phyloP scores from a whole-genome alignment of 1,284 basidiomycete genomes.

The Blastosporella zonata region DNA sequence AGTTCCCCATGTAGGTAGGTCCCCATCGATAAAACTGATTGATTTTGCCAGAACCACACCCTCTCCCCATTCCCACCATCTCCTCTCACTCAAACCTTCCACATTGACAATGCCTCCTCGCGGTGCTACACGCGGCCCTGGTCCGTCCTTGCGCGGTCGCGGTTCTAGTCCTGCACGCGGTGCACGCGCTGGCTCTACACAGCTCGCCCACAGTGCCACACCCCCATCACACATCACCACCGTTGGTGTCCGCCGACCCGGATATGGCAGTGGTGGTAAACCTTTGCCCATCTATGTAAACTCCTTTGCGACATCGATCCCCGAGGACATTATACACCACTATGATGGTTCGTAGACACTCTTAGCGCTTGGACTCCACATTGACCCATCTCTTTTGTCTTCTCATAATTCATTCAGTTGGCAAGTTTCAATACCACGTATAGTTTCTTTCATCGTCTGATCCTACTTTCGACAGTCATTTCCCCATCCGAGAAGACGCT shows the following conservation, averaged over 20 bases:
- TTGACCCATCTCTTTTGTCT: constrained; percentile 12
- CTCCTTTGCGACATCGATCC: constrained; percentile 58
- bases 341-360: constrained; percentile 59
- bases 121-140: constrained; percentile 15
- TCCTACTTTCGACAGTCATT: constrained; percentile 42
- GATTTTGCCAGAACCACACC: constrained; percentile 1
- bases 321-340: constrained; percentile 62
- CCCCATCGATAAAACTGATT: constrained; percentile 19
- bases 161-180: constrained; percentile 26
- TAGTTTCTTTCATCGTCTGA: constrained; percentile 9
- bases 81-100: neutral
- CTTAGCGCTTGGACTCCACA: constrained; percentile 3
- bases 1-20: constrained; percentile 11
- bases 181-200: constrained; percentile 31
- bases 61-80: constrained; percentile 11
- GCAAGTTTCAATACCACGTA: constrained; percentile 38
- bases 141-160: constrained; percentile 25
- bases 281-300: constrained; percentile 57
- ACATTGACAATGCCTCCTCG: constrained; percentile 37
- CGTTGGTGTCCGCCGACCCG: constrained; percentile 63
- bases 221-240: constrained; percentile 44
- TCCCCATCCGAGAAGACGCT: constrained; percentile 61
- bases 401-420: constrained; percentile 40
- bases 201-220: constrained; percentile 28
- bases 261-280: constrained; percentile 56